Percentiles rank a stretch among this genome's conserved stretches.
phyloP scores from a whole-genome alignment of 345 rosid genomes.

The Diplotaxis tenuifolia region DNA sequence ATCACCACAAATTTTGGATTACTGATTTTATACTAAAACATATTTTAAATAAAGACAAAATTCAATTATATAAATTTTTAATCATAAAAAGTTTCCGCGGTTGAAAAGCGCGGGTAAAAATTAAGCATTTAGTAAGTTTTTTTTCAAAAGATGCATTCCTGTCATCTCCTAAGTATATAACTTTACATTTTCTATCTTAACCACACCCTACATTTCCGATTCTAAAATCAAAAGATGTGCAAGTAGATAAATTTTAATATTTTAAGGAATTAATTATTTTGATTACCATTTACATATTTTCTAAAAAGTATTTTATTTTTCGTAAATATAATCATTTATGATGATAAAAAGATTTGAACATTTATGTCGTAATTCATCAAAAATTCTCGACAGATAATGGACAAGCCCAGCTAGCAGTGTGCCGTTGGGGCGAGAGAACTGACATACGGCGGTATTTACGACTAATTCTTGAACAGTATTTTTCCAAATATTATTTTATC shows the following conservation, averaged over 20 bases:
- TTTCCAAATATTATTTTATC: neutral
- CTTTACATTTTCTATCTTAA: neutral
- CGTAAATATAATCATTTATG: neutral
- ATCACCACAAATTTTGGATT: no score
- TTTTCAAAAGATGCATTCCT: no score
- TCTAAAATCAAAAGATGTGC: neutral
- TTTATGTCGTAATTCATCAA: neutral
- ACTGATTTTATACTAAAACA: no score
- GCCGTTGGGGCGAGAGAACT: neutral
- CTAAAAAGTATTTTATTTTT: neutral
- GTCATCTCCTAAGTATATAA: no score
- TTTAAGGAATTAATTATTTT: neutral
- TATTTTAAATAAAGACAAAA: no score
- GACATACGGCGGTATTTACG: conserved; percentile 19
- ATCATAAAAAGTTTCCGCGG: no score
- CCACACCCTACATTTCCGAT: neutral
- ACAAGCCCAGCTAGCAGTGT: conserved; percentile 16
- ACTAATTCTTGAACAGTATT: neutral
- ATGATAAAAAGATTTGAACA: neutral
- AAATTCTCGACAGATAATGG: conserved; percentile 7
- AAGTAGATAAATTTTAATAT: neutral
- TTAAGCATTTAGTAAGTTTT: no score
- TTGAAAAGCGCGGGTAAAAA: no score
- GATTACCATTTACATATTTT: neutral
- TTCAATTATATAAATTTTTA: no score